These are phyloP conservation scores for Eucalyptus pauciflora DNA, from an alignment of 345 rosid genomes.

Conservation along the genomic window DNA sequence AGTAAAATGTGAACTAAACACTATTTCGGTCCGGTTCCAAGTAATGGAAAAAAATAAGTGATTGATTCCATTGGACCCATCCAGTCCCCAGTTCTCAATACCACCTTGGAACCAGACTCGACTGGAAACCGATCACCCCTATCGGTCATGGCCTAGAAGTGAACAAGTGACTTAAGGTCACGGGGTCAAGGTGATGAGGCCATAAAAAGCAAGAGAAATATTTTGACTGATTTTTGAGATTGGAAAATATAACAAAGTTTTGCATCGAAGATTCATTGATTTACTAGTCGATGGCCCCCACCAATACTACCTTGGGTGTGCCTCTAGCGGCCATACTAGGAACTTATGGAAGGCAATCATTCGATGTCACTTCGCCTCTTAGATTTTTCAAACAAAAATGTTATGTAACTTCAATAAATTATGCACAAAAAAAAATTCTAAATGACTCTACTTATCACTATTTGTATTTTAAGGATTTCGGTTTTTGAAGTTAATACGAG, in stretches of 20 bases:
- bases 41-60: too few species aligned
- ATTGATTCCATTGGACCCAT: too few species aligned
- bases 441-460: background rate
- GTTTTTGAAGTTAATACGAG: background rate
- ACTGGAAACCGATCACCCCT: rapidly evolving
- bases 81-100: rapidly evolving
- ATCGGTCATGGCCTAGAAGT: background rate
- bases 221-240: background rate
- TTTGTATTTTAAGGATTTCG: background rate
- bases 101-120: rapidly evolving
- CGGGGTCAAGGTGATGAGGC: background rate
- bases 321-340: background rate
- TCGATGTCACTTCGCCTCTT: rapidly evolving
- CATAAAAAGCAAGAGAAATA: background rate
- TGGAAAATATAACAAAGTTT: background rate
- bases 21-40: rapidly evolving
- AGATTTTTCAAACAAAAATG: background rate
- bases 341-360: background rate
- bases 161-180: background rate
- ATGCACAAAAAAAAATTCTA: background rate
- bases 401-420: background rate
- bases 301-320: background rate
- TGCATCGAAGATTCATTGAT: background rate
- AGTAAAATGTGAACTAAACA: too few species aligned
- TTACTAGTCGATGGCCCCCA: background rate